These are phyloP conservation scores for Triglochin maritima DNA, from an alignment of 106 monocot species.

Conservation along the genomic window DNA sequence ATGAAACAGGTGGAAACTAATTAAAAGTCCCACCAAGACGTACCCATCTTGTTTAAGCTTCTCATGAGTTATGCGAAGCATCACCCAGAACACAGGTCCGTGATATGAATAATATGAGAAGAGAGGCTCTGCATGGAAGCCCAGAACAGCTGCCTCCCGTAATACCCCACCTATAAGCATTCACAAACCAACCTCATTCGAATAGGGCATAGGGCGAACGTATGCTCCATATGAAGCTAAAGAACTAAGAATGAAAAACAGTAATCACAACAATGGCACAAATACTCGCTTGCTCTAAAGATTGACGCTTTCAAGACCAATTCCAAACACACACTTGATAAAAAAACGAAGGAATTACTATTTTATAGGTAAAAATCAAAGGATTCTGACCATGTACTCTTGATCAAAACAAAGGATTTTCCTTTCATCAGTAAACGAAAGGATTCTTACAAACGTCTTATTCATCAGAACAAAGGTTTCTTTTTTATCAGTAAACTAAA, in stretches of 20 bases:
- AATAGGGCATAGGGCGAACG: constrained; percentile 91
- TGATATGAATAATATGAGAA: constrained; percentile 98
- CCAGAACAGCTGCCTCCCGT: constrained; percentile 75
- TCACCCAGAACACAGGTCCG: constrained; percentile 88
- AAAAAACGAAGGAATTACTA: neutral
- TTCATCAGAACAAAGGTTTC: too few relatives aligned
- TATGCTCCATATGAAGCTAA: constrained; percentile 94
- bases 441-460: too few relatives aligned
- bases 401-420: neutral
- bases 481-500: neutral
- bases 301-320: too few relatives aligned
- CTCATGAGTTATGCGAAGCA: constrained; percentile 60
- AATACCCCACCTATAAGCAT: constrained; percentile 92
- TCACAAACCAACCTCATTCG: constrained; percentile 94
- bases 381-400: neutral
- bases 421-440: neutral
- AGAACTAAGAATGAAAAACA: constrained; percentile 44
- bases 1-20: neutral
- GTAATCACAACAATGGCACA: neutral
- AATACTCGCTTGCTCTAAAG: too few relatives aligned
- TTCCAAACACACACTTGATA: neutral
- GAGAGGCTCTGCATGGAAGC: constrained; percentile 66
- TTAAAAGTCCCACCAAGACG: neutral
- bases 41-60: constrained; percentile 46
- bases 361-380: neutral